These are phyloP conservation scores for Fusarium metavorans DNA, from an alignment of 2,329 filamentous ascomycete genomes.

Conservation along the genomic window DNA sequence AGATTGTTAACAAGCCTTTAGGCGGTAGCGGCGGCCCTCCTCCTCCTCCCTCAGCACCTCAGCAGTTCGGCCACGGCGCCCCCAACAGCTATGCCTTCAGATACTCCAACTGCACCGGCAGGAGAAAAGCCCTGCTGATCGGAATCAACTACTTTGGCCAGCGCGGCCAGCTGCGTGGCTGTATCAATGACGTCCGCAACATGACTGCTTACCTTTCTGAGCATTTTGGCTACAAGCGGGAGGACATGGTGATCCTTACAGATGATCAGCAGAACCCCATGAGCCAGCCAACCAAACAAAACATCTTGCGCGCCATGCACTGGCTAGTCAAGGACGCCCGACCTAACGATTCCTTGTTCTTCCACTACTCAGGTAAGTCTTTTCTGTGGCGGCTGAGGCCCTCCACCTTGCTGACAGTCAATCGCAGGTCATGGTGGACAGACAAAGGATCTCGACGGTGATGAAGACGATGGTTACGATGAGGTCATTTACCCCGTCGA, in stretches of 20 bases:
- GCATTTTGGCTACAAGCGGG: slow-evolving; percentile 90
- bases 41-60: slow-evolving; percentile 74
- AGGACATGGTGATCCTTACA: slow-evolving; percentile 97
- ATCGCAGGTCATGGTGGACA: slow-evolving; percentile 80
- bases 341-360: slow-evolving; percentile 95
- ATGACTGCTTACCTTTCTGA: slow-evolving; percentile 93
- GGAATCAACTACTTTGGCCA: slow-evolving; percentile 98
- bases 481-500: slow-evolving; percentile 89
- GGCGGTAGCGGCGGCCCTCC: slow-evolving; percentile 65
- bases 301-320: slow-evolving; percentile 96
- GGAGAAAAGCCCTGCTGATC: slow-evolving; percentile 88
- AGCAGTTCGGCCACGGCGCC: slow-evolving; percentile 83
- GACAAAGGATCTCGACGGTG: slow-evolving; percentile 81
- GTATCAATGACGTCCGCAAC: slow-evolving; percentile 98
- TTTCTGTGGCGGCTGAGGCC: not conserved
- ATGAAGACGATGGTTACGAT: slow-evolving; percentile 85
- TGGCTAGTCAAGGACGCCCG: slow-evolving; percentile 95
- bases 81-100: slow-evolving; percentile 86
- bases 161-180: slow-evolving; percentile 88
- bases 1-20: slow-evolving; percentile 30
- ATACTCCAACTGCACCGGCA: slow-evolving; percentile 91
- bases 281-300: slow-evolving; percentile 96
- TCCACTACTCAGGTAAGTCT: slow-evolving; percentile 89
- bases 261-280: slow-evolving; percentile 98
- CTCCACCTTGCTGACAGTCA: slow-evolving; percentile 19